Percentiles rank a stretch among this genome's conserved stretches.
phyloP scores from a whole-genome alignment of 441 rosid species.

The Sinapis alba region DNA sequence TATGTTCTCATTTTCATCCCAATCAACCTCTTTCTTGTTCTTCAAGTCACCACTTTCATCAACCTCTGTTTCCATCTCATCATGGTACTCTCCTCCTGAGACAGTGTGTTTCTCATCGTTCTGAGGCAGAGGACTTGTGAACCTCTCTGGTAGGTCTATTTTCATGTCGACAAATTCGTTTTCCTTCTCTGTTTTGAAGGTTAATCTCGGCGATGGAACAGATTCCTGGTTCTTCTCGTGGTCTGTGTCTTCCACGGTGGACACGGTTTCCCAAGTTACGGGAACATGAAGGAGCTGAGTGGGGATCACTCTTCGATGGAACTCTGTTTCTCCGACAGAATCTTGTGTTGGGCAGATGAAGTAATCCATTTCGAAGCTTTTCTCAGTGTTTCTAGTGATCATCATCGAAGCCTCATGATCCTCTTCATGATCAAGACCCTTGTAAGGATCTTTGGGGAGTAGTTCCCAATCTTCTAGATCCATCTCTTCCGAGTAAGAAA shows the following conservation, averaged over 20 bases:
- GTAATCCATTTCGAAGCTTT: slow-evolving; percentile 56
- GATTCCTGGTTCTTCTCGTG: slow-evolving; percentile 40
- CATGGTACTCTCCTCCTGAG: not conserved
- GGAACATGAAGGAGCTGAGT: slow-evolving; percentile 61
- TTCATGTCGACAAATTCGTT: slow-evolving; percentile 94
- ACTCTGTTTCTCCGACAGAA: slow-evolving; percentile 29
- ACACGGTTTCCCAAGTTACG: slow-evolving; percentile 55
- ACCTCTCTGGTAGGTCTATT: slow-evolving; percentile 74
- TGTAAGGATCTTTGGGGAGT: slow-evolving; percentile 55
- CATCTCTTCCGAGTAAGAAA: slow-evolving; percentile 39
- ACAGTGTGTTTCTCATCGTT: slow-evolving; percentile 13
- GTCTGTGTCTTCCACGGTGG: slow-evolving; percentile 34
- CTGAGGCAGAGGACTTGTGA: slow-evolving; percentile 29
- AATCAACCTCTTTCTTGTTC: slow-evolving; percentile 33
- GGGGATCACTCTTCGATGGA: slow-evolving; percentile 44
- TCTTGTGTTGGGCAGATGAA: slow-evolving; percentile 58
- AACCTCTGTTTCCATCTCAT: slow-evolving; percentile 21
- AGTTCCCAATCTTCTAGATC: slow-evolving; percentile 90
- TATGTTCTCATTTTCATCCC: slow-evolving; percentile 47
- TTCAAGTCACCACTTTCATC: slow-evolving; percentile 22
- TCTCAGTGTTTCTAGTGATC: slow-evolving; percentile 41
- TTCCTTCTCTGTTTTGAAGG: slow-evolving; percentile 81
- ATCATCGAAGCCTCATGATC: slow-evolving; percentile 36
- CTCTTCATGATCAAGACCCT: slow-evolving; percentile 45
- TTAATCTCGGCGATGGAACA: slow-evolving; percentile 71